Evolutionary conservation across 1,139 yeast species (phyloP).

Genomic region (Saccharomyces hybrid): DNA sequence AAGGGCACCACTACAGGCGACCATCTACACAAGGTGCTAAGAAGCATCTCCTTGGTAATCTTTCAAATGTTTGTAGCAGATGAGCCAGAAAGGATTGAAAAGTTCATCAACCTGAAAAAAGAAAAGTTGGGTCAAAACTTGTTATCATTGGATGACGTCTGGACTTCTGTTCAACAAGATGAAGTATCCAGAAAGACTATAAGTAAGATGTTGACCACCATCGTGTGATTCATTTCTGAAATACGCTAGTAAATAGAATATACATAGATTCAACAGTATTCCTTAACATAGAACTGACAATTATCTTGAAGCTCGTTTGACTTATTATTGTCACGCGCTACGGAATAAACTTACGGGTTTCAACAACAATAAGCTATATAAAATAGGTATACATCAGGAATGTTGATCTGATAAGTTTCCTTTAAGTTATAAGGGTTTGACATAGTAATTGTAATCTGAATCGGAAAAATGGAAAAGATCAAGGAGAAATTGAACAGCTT

Average conservation of each 20-base stretch:
- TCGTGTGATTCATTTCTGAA: background rate
- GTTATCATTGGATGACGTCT: background rate
- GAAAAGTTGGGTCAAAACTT: constrained; percentile 14
- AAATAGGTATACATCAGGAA: background rate
- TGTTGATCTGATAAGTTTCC: background rate
- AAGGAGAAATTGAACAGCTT: constrained; percentile 69
- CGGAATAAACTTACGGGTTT: background rate
- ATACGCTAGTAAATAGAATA: background rate
- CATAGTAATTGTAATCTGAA: background rate
- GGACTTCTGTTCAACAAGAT: background rate
- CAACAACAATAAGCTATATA: background rate
- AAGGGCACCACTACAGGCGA: constrained; percentile 38
- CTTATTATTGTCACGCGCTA: background rate
- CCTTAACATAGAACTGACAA: background rate
- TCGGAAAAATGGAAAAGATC: constrained; percentile 27
- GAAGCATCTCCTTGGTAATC: constrained; percentile 38
- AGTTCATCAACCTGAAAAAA: constrained; percentile 34
- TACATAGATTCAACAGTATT: background rate
- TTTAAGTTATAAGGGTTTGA: constrained; percentile 1
- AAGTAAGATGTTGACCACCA: background rate
- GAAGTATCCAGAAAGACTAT: background rate
- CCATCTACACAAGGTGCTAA: constrained; percentile 37
- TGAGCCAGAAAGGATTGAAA: constrained; percentile 28
- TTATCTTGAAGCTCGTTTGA: background rate
- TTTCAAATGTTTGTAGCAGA: constrained; percentile 38